A percentile compares a stretch with the other conserved stretches of the same genome.
These are phyloP conservation scores for Vitellaria paradoxa DNA, from an alignment of 179 eudicot species.

Conservation along the genomic window DNA sequence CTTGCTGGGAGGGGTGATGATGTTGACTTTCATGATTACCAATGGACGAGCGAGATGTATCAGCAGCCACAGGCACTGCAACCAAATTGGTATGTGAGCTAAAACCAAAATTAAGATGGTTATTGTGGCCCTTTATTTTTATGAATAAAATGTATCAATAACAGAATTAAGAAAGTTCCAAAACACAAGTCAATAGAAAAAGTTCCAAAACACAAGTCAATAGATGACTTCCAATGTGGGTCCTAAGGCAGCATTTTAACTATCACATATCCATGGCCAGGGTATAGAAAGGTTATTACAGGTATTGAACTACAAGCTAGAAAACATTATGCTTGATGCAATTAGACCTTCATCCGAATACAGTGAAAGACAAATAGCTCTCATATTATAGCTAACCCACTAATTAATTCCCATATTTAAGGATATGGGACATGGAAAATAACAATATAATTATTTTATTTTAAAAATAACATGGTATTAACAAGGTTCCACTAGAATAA, in stretches of 20 bases:
- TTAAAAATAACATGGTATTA: too few relatives aligned
- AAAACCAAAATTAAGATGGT: constrained; percentile 31
- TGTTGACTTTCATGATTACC: constrained; percentile 34
- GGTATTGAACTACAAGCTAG: neutral
- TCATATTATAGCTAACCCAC: neutral
- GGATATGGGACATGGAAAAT: too few relatives aligned
- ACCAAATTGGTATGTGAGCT: constrained; percentile 24
- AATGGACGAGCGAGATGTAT: constrained; percentile 29
- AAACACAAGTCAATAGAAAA: neutral
- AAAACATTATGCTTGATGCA: neutral
- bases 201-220: neutral
- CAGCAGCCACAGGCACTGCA: constrained; percentile 34
- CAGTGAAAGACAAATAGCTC: neutral
- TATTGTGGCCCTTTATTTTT: constrained; percentile 7
- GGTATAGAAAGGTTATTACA: neutral
- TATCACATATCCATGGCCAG: neutral
- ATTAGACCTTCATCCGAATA: neutral
- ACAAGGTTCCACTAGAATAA: too few relatives aligned
- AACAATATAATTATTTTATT: too few relatives aligned
- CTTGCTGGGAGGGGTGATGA: constrained; percentile 32
- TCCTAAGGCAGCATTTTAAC: neutral
- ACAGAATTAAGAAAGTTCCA: neutral
- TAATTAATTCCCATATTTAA: neutral
- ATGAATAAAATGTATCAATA: neutral
- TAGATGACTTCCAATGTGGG: constrained; percentile 9